Evolutionary conservation across 129 eudicot genomes (phyloP), one percentile per base, ranked within the genome.

Genomic region (Lactuca sativa): DNA sequence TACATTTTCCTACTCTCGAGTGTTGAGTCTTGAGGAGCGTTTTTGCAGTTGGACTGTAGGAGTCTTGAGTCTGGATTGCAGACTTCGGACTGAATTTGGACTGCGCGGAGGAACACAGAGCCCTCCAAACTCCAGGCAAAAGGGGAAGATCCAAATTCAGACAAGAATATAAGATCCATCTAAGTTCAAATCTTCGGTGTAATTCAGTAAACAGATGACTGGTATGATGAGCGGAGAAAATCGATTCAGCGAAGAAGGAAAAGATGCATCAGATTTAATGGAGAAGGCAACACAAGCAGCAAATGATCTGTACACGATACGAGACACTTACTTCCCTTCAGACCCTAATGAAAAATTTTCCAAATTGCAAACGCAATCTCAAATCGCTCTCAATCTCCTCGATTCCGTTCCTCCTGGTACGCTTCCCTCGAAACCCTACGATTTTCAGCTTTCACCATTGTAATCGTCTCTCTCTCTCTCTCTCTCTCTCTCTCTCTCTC

Each of bases 401-500:
- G 96, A 90, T 74, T 82, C 89, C n/a, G 77, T 93, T 53, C 88
- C 97, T 62, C 84, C 84, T 30, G 99, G 99, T 91, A 79, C 57
- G 25, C 37, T 38, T 41, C 34, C 6, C 9, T 30, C 17, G 55
- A 41, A 21, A 13, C 74, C 59, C 74, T 18, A 40, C 37, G 30
- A 62, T 36, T 61, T 60, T 31, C 18, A 38, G n/a, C 40, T 6
- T 75, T 53, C 6, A 55, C 44, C 5, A 30, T 34, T 7, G 25
- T 9, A 14, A 17, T 14, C 21, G 56, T 30, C 6, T 62, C 21
- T 21, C 21, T 21, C n/a, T n/a, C n/a, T n/a, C n/a, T n/a, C n/a
- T n/a, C n/a, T n/a, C n/a, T n/a, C n/a, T n/a, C n/a, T n/a, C n/a
- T n/a, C n/a, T n/a, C n/a, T n/a, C n/a, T n/a, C n/a, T n/a, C n/a